phyloP scores from a whole-genome alignment of 2,329 filamentous ascomycete species.

The Aspergillus sp. region DNA sequence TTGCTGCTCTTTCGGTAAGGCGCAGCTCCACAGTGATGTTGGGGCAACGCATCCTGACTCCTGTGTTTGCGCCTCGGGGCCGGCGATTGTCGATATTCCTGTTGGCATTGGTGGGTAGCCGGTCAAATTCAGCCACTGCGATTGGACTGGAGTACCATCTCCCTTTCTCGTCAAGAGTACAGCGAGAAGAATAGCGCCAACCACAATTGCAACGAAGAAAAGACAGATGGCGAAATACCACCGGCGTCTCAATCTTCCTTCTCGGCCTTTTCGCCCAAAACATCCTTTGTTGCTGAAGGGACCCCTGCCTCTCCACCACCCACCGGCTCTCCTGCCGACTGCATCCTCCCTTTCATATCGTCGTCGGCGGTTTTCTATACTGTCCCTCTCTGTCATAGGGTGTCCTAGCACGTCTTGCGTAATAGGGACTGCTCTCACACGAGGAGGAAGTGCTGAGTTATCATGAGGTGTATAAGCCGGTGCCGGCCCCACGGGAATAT shows the following conservation, averaged over 20 bases:
- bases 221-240: conserved; percentile 57
- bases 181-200: conserved; percentile 58
- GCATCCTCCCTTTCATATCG: conserved; percentile 67
- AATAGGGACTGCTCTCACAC: conserved; percentile 25
- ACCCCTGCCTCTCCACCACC: conserved; percentile 65
- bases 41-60: conserved; percentile 70
- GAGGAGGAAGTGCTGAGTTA: conserved; percentile 24
- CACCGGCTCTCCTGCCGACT: conserved; percentile 56
- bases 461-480: conserved; percentile 39
- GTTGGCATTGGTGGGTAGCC: conserved; percentile 84
- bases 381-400: conserved; percentile 22
- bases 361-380: conserved; percentile 54
- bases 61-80: conserved; percentile 65
- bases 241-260: conserved; percentile 63
- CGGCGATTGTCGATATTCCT: conserved; percentile 75
- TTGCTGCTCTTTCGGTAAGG: conserved; percentile 76
- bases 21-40: conserved; percentile 80
- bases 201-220: conserved; percentile 55
- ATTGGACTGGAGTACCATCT: conserved; percentile 45
- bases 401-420: conserved; percentile 25
- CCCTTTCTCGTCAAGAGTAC: conserved; percentile 55
- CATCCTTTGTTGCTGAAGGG: conserved; percentile 65
- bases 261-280: conserved; percentile 62
- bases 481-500: conserved; percentile 49
- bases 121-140: conserved; percentile 79